phyloP scores from a whole-genome alignment of 192 early-diverging fungal genomes.

The Rhizophagus prolifer region DNA sequence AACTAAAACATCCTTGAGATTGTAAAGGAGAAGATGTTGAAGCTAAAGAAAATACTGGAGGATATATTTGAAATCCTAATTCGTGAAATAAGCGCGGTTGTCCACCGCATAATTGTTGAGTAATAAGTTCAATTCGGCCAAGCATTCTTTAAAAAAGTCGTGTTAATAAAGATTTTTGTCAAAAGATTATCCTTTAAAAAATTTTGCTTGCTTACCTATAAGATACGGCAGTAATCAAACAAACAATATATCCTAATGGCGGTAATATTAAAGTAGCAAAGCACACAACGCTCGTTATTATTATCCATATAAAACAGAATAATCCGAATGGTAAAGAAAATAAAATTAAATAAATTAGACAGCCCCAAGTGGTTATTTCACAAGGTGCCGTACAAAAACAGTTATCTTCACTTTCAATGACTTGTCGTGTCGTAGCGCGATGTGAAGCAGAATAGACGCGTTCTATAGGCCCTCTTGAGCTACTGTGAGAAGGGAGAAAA shows the following conservation, averaged over 20 bases:
- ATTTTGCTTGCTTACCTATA: neutral
- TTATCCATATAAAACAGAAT: neutral
- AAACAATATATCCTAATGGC: neutral
- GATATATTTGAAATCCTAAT: neutral
- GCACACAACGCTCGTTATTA: neutral
- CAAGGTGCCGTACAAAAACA: conserved; percentile 1
- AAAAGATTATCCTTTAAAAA: neutral
- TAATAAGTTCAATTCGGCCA: neutral
- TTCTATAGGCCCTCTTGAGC: neutral
- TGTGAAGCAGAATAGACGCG: neutral
- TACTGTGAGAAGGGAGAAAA: neutral
- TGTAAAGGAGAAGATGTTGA: neutral
- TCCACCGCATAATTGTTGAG: conserved; percentile 1
- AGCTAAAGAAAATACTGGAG: conserved; percentile 5
- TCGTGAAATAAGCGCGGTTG: neutral
- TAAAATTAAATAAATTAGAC: conserved; percentile 8
- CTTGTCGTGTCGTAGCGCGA: neutral
- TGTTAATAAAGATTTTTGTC: neutral
- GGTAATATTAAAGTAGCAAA: neutral
- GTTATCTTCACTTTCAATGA: neutral
- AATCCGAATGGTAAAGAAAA: conserved; percentile 13
- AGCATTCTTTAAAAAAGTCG: neutral
- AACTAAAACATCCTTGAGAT: neutral
- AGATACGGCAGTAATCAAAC: neutral
- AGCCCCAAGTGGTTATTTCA: neutral